Evolutionary conservation across 257 asterid species (phyloP), one percentile per base, ranked within the genome.

Genomic region (Scutellaria minor): DNA sequence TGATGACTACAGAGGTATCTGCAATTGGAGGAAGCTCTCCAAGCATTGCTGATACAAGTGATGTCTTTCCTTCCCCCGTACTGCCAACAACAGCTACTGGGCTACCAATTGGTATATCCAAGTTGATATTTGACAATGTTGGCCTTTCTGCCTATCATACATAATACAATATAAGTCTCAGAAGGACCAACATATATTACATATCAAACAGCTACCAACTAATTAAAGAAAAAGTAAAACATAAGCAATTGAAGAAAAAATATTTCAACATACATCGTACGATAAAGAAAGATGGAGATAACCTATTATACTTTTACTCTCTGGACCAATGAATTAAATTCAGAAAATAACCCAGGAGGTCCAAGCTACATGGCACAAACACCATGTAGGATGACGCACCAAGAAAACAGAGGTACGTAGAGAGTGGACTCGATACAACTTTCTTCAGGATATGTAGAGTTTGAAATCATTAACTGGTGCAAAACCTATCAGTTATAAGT

Each of bases 21-120:
- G 85, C 79, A 72, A 86, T 78, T 56, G 96, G 57, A 67, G 98
- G 97, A 86, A 93, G 83, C 84, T 95, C 99, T 63, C 98, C 98
- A 73, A 95, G 98, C 95, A 95, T 92, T 81, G 98, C 97, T 47
- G 99, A 95, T 20, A 90, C 85, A 53, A 95, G 92, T 14, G 98
- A 95, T 50, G 99, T 95, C 83, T 95, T 95, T 81, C 99, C 99
- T 84, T 91, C 98, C 45, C 99, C 99, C 22, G 99, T 95, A 44
- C 98, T 60, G 64, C 98, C 99, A 62, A 95, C 99, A 73, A 95
- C 73, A 57, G 99, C 99, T 52, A 90, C 93, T 74, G 92, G 78
- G 85, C 97, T 89, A 70, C 97, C 97, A 44, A 83, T 64, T 57
- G 96, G 96, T 80, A 93, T 82, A 71, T 93, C 97, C 90, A 93